Evolutionary conservation across 73 alveolate species (phyloP).

Genomic region (Uronychia setigera): DNA sequence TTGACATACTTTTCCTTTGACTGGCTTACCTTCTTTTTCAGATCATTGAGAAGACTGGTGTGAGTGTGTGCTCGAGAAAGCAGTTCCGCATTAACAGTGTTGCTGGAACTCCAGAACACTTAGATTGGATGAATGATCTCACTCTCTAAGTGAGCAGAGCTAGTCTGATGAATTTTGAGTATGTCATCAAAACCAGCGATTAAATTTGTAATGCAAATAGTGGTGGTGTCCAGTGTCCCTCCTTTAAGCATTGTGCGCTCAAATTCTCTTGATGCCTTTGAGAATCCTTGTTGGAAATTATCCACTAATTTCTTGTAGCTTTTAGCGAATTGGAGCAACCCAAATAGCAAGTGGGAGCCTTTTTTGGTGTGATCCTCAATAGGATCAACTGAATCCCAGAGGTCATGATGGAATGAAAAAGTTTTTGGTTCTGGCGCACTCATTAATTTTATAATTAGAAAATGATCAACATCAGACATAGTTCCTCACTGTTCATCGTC

Average conservation of each 20-base stretch:
- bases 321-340: background rate
- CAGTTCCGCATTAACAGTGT: background rate
- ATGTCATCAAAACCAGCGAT: slow-evolving; percentile 12
- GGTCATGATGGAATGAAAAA: too few relatives aligned
- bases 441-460: too few relatives aligned
- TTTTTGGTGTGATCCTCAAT: slow-evolving; percentile 12
- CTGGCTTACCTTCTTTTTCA: background rate
- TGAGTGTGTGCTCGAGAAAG: background rate
- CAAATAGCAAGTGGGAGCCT: slow-evolving; percentile 6
- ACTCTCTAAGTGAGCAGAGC: background rate
- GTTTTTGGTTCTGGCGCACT: too few relatives aligned
- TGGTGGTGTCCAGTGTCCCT: slow-evolving; percentile 24
- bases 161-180: background rate
- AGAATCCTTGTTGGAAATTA: background rate
- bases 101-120: background rate
- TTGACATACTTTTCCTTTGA: slow-evolving; percentile 12
- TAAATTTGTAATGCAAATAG: slow-evolving; percentile 11
- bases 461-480: too few relatives aligned
- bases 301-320: slow-evolving; percentile 3
- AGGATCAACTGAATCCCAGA: slow-evolving; percentile 15
- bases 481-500: too few relatives aligned
- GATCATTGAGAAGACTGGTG: background rate
- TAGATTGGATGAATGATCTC: background rate
- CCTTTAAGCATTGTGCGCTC: slow-evolving; percentile 25
- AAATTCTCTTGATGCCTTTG: background rate